Conservation (phyloP, 768 basidiomycete species). For the Tephrocybe sp. region DNA sequence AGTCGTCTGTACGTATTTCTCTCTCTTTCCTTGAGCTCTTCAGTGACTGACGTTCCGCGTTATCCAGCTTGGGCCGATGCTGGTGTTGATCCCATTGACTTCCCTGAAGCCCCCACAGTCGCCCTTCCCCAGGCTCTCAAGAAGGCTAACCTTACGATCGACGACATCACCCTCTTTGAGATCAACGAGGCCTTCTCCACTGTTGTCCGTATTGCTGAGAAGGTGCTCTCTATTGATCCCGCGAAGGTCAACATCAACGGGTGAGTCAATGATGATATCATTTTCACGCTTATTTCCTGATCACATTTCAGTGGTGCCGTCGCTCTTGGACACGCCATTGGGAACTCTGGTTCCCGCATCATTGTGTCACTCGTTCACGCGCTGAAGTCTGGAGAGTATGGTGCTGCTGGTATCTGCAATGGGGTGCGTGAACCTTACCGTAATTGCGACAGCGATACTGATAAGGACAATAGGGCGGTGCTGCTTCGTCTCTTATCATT, state of each 20-base stretch:
- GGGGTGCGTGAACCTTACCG: slow-evolving; percentile 59
- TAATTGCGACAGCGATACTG: slow-evolving; percentile 3
- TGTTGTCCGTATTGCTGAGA: slow-evolving; percentile 88
- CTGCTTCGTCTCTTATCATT: slow-evolving; percentile 87
- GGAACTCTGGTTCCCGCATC: slow-evolving; percentile 94
- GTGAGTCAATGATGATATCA: slow-evolving; percentile 40
- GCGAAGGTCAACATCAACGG: slow-evolving; percentile 90
- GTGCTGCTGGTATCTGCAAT: slow-evolving; percentile 96
- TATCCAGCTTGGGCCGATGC: slow-evolving; percentile 90
- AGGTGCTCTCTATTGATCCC: slow-evolving; percentile 80
- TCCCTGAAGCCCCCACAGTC: slow-evolving; percentile 92
- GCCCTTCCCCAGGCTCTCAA: slow-evolving; percentile 88
- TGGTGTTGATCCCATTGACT: slow-evolving; percentile 95
- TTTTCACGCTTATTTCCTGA: slow-evolving; percentile 6
- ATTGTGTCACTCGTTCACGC: slow-evolving; percentile 90
- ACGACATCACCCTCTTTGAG: slow-evolving; percentile 91
- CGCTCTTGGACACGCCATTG: slow-evolving; percentile 94
- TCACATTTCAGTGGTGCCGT: slow-evolving; percentile 78
- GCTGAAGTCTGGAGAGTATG: slow-evolving; percentile 91
- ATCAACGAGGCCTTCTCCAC: slow-evolving; percentile 98
- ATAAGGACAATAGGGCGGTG: slow-evolving; percentile 67
- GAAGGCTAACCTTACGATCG: slow-evolving; percentile 77
- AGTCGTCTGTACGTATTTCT: slow-evolving; percentile 73
- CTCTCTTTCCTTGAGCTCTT: slow-evolving; percentile 3
- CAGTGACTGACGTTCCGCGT: slow-evolving; percentile 11